These are phyloP conservation scores for Peronospora farinosa DNA, from an alignment of 352 stramenopile genomes.

Conservation along the genomic window DNA sequence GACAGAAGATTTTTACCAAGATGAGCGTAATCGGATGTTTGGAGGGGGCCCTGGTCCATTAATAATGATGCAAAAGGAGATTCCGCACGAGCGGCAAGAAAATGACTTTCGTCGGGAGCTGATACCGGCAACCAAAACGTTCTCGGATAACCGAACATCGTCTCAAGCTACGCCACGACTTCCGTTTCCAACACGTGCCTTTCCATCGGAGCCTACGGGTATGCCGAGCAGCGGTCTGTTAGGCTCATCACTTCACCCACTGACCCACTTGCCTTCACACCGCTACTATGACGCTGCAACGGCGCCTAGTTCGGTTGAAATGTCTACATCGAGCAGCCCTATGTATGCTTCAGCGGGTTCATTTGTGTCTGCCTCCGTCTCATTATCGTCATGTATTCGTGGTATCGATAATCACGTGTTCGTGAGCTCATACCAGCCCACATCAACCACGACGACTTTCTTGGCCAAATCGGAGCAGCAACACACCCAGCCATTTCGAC, in stretches of 20 bases:
- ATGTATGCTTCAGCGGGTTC: constrained; percentile 18
- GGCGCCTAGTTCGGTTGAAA: constrained; percentile 10
- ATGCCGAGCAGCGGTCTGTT: constrained; percentile 21
- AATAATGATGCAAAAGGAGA: constrained; percentile 29
- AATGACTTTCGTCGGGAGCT: constrained; percentile 19
- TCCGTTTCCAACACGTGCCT: constrained; percentile 52
- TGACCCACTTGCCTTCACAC: constrained; percentile 23
- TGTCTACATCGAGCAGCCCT: constrained; percentile 15
- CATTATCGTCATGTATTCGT: constrained; percentile 42
- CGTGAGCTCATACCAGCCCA: constrained; percentile 28
- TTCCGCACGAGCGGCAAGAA: constrained; percentile 24
- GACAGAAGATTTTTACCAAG: constrained; percentile 29
- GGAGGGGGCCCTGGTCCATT: constrained; percentile 3
- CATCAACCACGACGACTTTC: constrained; percentile 24
- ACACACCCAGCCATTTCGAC: constrained; percentile 28
- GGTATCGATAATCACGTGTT: constrained; percentile 27
- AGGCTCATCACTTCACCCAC: constrained; percentile 36
- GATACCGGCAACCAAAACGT: constrained; percentile 18
- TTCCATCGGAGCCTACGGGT: constrained; percentile 43
- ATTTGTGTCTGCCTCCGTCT: constrained; percentile 11
- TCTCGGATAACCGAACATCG: constrained; percentile 31
- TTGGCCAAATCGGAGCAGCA: constrained; percentile 22
- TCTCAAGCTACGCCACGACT: constrained; percentile 25
- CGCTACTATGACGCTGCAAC: constrained; percentile 33
- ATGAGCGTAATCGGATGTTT: constrained; percentile 31